Evolutionary conservation across 164 flowering plant species (phyloP).

Genomic region (Macadamia integrifolia): DNA sequence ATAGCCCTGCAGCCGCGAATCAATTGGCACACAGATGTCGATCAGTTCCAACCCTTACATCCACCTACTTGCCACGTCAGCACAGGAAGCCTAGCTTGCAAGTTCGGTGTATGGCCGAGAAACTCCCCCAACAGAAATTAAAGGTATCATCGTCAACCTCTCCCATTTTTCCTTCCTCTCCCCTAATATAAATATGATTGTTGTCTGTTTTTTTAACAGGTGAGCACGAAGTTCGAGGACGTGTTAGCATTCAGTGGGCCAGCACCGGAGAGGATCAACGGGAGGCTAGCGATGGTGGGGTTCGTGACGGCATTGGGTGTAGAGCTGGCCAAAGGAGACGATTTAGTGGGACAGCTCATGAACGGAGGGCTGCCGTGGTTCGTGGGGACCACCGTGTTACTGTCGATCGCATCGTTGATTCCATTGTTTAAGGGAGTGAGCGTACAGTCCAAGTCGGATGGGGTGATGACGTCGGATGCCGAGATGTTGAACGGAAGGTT

Average conservation of each 20-base stretch:
- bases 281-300: constrained; percentile 68
- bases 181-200: too few relatives aligned
- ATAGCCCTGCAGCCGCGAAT: constrained; percentile 2
- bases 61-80: constrained; percentile 2
- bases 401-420: constrained; percentile 63
- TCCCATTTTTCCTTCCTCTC: not conserved
- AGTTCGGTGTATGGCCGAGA: constrained; percentile 12
- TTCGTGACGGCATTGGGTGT: constrained; percentile 74
- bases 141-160: not conserved
- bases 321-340: constrained; percentile 55
- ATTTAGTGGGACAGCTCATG: constrained; percentile 46
- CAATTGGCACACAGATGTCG: not conserved
- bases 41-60: not conserved
- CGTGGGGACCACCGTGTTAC: constrained; percentile 42
- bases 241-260: not conserved
- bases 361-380: constrained; percentile 71
- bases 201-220: not conserved
- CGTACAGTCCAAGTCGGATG: constrained; percentile 48
- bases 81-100: not conserved
- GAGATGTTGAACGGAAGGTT: constrained; percentile 84
- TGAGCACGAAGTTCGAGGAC: not conserved
- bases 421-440: constrained; percentile 65
- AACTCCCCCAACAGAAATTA: not conserved
- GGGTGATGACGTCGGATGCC: constrained; percentile 69
- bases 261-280: constrained; percentile 14